phyloP scores from a whole-genome alignment of 805 yeast genomes.

The Monosporozyma yasuniensis region DNA sequence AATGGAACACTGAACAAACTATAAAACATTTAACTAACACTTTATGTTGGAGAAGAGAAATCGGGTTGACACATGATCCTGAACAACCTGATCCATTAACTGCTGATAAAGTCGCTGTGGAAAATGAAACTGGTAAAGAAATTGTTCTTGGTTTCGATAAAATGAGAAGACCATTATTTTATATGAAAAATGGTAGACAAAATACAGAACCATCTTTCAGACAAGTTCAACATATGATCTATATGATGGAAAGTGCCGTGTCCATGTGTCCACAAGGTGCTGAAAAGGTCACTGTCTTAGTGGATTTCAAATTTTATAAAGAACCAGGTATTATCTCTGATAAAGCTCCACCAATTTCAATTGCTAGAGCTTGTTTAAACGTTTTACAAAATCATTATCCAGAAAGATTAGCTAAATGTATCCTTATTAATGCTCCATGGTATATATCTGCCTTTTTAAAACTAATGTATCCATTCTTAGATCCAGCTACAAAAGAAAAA shows the following conservation, averaged over 20 bases:
- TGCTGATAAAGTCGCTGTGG: slow-evolving; percentile 37
- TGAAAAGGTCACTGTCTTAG: slow-evolving; percentile 44
- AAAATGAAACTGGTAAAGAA: slow-evolving; percentile 47
- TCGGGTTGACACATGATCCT: slow-evolving; percentile 37
- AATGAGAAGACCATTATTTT: slow-evolving; percentile 45
- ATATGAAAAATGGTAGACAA: slow-evolving; percentile 46
- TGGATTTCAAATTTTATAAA: slow-evolving; percentile 43
- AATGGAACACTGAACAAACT: slow-evolving; percentile 39
- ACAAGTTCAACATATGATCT: slow-evolving; percentile 49
- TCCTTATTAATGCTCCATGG: slow-evolving; percentile 50
- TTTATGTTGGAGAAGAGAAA: slow-evolving; percentile 47
- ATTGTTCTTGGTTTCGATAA: slow-evolving; percentile 46
- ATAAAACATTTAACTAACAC: slow-evolving; percentile 40
- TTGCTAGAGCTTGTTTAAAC: slow-evolving; percentile 41
- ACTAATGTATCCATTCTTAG: slow-evolving; percentile 48
- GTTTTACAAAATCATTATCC: slow-evolving; percentile 52
- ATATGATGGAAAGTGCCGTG: slow-evolving; percentile 47
- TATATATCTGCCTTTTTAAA: slow-evolving; percentile 48
- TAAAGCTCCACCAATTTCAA: slow-evolving; percentile 42
- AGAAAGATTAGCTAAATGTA: slow-evolving; percentile 46
- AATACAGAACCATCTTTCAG: slow-evolving; percentile 43
- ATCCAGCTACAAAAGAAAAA: slow-evolving; percentile 50
- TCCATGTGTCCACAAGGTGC: slow-evolving; percentile 51
- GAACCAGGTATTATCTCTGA: slow-evolving; percentile 30
- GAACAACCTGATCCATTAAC: slow-evolving; percentile 26